Evolutionary conservation across 306 rosid genomes (phyloP).

Genomic region (Castanea sativa): DNA sequence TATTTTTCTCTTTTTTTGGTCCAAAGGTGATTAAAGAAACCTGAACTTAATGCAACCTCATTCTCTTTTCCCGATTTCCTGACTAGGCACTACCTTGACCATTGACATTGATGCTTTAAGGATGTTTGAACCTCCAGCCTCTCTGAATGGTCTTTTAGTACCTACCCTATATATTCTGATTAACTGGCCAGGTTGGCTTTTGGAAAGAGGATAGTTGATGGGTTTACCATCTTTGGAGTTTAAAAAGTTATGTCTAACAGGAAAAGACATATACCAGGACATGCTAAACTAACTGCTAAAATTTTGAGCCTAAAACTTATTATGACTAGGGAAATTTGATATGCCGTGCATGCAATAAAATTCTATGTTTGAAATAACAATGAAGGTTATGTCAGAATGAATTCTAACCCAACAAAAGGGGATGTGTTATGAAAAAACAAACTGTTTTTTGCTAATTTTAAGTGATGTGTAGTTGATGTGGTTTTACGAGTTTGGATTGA

Average conservation of each 20-base stretch:
- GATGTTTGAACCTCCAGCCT: background rate
- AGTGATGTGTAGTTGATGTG: too few relatives aligned
- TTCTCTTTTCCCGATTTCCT: background rate
- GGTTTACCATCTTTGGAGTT: background rate
- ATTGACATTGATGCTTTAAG: background rate
- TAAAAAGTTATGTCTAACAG: background rate
- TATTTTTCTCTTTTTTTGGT: background rate
- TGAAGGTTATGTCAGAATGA: too few relatives aligned
- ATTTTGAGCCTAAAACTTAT: background rate
- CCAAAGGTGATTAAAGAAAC: background rate
- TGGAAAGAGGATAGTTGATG: background rate
- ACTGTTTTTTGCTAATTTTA: too few relatives aligned
- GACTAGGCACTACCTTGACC: background rate
- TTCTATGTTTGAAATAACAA: too few relatives aligned
- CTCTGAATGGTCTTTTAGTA: background rate
- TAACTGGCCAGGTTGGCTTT: background rate
- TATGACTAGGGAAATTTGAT: too few relatives aligned
- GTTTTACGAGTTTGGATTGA: too few relatives aligned
- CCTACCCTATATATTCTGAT: background rate
- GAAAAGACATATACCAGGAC: background rate
- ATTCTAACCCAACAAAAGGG: background rate
- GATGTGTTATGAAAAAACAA: background rate
- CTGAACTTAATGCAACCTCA: background rate
- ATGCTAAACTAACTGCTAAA: background rate
- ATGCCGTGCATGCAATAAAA: too few relatives aligned